phyloP scores from a whole-genome alignment of 176 grass and related monocot species.

The Olyra latifolia region DNA sequence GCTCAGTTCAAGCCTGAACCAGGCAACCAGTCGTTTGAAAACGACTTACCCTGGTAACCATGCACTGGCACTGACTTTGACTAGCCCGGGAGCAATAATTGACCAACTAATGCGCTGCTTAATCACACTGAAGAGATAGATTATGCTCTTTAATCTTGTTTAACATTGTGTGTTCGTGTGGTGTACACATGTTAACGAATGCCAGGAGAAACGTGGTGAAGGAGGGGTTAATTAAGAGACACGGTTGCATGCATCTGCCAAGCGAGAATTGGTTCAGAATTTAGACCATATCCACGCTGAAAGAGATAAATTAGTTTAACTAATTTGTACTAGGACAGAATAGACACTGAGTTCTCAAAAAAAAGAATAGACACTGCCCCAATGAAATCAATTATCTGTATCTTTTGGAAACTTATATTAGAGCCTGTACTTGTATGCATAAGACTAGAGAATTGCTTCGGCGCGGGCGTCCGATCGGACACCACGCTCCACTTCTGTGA shows the following conservation, averaged over 20 bases:
- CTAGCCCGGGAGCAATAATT: not conserved
- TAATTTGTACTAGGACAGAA: not conserved
- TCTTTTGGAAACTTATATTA: not conserved
- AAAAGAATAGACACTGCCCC: not conserved
- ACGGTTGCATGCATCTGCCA: not conserved
- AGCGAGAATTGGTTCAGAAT: not conserved
- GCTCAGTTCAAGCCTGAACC: not conserved
- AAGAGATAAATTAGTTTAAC: not conserved
- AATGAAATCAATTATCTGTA: not conserved
- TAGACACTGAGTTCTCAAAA: no score
- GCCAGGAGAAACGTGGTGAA: not conserved
- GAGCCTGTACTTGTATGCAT: not conserved
- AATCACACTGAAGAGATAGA: not conserved
- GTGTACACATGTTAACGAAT: not conserved
- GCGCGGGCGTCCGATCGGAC: no score
- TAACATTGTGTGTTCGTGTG: not conserved
- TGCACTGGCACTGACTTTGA: not conserved
- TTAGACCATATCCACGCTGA: not conserved
- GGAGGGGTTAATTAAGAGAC: not conserved
- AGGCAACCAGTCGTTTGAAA: not conserved
- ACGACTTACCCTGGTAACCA: not conserved
- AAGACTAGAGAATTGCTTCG: no score
- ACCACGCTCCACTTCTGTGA: no score
- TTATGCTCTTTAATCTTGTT: constrained; percentile 9
- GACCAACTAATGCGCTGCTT: not conserved